Evolutionary conservation across 805 yeast species (phyloP).

Genomic region (Suhomyces sp.): DNA sequence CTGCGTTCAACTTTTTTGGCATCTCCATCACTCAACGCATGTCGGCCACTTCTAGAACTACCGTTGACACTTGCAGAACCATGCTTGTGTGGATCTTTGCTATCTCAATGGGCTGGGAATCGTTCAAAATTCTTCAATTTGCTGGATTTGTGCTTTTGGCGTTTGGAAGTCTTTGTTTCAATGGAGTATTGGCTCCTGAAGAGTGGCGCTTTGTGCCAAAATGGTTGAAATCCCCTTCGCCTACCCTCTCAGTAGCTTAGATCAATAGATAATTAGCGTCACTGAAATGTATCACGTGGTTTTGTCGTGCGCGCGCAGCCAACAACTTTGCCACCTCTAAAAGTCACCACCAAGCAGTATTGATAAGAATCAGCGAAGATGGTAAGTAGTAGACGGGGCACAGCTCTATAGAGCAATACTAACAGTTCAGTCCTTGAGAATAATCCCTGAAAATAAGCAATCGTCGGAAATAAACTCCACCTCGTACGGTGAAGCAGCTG

Average conservation of each 20-base stretch:
- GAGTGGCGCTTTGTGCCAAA: slow-evolving; percentile 46
- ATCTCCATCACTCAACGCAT: slow-evolving; percentile 60
- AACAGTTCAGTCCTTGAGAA: slow-evolving; percentile 43
- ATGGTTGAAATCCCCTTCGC: slow-evolving; percentile 29
- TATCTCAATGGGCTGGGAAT: slow-evolving; percentile 70
- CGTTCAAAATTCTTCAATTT: slow-evolving; percentile 58
- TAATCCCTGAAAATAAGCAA: slow-evolving; percentile 53
- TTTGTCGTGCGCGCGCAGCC: slow-evolving; percentile 2
- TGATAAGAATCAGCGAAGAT: neutral
- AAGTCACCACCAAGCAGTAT: neutral
- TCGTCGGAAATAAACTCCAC: slow-evolving; percentile 49
- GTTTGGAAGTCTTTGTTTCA: slow-evolving; percentile 70
- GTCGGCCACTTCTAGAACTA: slow-evolving; percentile 76
- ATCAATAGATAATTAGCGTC: neutral
- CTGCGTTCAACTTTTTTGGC: slow-evolving; percentile 71
- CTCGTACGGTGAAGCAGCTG: slow-evolving; percentile 53
- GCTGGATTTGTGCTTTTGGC: slow-evolving; percentile 63
- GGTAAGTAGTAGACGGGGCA: neutral
- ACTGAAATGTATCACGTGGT: neutral
- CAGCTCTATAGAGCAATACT: slow-evolving; percentile 2
- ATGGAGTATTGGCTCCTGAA: slow-evolving; percentile 61
- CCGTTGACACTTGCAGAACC: slow-evolving; percentile 76
- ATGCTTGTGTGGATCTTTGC: slow-evolving; percentile 74
- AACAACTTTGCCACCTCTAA: slow-evolving; percentile 1
- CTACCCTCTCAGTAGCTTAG: neutral